A percentile compares a stretch with the other conserved stretches of the same genome.
phyloP scores from a whole-genome alignment of 1,139 yeast species.

The Saccharomyces pastorianus region DNA sequence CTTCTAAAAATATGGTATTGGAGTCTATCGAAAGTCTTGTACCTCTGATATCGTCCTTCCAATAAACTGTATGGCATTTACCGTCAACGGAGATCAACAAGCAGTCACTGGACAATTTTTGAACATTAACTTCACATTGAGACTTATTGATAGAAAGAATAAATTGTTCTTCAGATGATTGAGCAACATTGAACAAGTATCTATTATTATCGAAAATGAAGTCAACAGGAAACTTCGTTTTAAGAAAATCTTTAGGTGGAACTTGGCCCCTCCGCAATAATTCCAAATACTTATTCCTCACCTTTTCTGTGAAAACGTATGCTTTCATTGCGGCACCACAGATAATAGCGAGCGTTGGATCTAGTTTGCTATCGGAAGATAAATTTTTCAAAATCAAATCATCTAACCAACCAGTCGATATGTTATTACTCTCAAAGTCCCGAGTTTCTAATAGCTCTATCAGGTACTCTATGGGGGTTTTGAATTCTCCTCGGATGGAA shows the following conservation, averaged over 20 bases:
- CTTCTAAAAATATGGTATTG: conserved; percentile 86
- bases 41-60: conserved; percentile 96
- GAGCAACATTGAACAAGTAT: conserved; percentile 90
- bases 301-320: conserved; percentile 67
- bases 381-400: conserved; percentile 86
- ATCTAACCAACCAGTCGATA: conserved; percentile 98
- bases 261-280: conserved; percentile 95
- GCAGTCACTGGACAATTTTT: conserved; percentile 89
- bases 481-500: conserved; percentile 94
- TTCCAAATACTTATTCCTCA: conserved; percentile 56
- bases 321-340: conserved; percentile 98
- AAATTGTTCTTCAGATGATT: conserved; percentile 75
- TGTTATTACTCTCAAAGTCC: conserved; percentile 90
- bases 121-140: conserved; percentile 78
- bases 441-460: conserved; percentile 93
- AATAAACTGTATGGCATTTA: conserved; percentile 87
- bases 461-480: conserved; percentile 94
- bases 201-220: conserved; percentile 90
- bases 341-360: conserved; percentile 76
- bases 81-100: conserved; percentile 81
- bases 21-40: conserved; percentile 94
- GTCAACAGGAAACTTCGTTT: conserved; percentile 84
- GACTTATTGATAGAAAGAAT: conserved; percentile 91
- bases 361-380: conserved; percentile 89
- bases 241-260: conserved; percentile 69